These are phyloP conservation scores for Dioszegia crocea DNA, from an alignment of 768 basidiomycete genomes.

Conservation along the genomic window DNA sequence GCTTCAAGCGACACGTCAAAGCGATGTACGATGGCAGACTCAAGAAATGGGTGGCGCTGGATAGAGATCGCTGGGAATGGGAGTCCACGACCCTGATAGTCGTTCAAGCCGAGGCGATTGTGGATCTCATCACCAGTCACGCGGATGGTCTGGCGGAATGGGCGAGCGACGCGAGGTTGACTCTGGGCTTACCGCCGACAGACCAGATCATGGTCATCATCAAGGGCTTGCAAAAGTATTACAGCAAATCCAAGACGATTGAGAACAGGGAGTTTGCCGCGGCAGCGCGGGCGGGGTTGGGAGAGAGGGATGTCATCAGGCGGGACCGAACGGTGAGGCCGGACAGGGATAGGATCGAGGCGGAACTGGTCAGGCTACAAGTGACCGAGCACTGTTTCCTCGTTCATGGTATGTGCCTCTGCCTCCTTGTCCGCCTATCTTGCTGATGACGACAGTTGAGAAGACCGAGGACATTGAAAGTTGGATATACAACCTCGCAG, in stretches of 20 bases:
- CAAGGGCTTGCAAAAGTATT: conserved; percentile 41
- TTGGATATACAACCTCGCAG: conserved; percentile 43
- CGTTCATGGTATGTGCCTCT: conserved; percentile 41
- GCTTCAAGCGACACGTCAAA: conserved; percentile 40
- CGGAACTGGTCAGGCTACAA: conserved; percentile 43
- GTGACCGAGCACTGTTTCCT: conserved; percentile 39
- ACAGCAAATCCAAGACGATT: conserved; percentile 31
- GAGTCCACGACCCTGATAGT: conserved; percentile 36
- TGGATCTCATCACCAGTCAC: conserved; percentile 24
- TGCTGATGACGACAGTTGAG: conserved; percentile 32
- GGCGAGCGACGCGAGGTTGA: conserved; percentile 23
- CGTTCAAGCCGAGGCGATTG: conserved; percentile 36
- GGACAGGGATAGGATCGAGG: conserved; percentile 36
- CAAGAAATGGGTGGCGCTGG: conserved; percentile 37
- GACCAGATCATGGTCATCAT: conserved; percentile 43
- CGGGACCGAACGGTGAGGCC: conserved; percentile 1
- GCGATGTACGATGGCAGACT: conserved; percentile 25
- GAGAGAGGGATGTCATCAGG: conserved; percentile 5
- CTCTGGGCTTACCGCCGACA: conserved; percentile 12
- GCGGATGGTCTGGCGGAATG: conserved; percentile 18
- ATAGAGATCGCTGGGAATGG: conserved; percentile 26
- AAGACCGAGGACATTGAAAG: conserved; percentile 46
- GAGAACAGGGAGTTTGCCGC: conserved; percentile 37
- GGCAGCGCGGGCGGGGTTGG: conserved; percentile 31
- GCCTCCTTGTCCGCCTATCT: not conserved